Conservation (phyloP, 169 alveolate species). For the Cryptosporidium andersoni region DNA sequence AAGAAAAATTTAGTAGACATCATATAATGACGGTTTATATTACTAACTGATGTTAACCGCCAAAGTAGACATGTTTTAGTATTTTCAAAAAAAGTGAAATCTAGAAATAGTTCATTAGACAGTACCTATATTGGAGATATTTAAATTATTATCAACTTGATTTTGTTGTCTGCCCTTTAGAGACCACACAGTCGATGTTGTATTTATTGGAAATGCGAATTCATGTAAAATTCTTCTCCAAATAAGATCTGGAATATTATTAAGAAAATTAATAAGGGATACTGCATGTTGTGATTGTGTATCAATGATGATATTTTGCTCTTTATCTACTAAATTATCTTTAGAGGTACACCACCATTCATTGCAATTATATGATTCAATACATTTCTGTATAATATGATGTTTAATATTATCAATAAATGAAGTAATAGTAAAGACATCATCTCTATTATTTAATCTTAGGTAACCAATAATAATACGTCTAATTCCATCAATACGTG, state of each 20-base stretch:
- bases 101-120: no score
- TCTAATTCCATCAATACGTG: conserved; percentile 46
- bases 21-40: no score
- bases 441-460: conserved; percentile 16
- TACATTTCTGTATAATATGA: conserved; percentile 26
- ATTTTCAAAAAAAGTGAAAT: no score
- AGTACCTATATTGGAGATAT: no score
- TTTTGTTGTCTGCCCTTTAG: conserved; percentile 24
- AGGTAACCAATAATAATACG: conserved; percentile 25
- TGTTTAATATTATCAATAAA: conserved; percentile 61
- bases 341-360: conserved; percentile 8
- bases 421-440: conserved; percentile 59
- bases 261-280: conserved; percentile 19
- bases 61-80: no score
- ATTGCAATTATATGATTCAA: background rate
- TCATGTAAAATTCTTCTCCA: conserved; percentile 67
- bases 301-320: background rate
- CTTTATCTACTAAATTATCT: background rate
- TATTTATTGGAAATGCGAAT: conserved; percentile 64
- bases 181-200: conserved; percentile 69
- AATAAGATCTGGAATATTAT: conserved; percentile 58
- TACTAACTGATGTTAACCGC: no score
- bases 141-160: no score
- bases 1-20: no score
- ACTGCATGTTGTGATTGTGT: background rate